Evolutionary conservation across 176 grass and related monocot species (phyloP).

Genomic region (Chrysopogon serrulatus): DNA sequence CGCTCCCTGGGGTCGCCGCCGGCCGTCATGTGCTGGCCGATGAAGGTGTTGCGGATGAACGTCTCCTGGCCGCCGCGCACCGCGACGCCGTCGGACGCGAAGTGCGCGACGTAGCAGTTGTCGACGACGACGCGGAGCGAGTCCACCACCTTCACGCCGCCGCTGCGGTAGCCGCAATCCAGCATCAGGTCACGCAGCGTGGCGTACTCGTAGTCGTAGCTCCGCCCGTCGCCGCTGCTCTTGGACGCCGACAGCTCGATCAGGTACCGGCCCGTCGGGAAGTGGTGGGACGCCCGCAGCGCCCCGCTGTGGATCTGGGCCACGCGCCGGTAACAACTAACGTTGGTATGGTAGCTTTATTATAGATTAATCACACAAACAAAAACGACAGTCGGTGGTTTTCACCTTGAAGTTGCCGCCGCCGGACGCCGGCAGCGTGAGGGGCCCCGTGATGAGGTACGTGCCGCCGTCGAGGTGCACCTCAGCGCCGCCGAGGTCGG

Average conservation of each 20-base stretch:
- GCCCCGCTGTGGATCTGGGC: slow-evolving; percentile 66
- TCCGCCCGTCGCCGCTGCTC: background rate
- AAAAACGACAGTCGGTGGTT: too few relatives aligned
- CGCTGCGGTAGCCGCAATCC: slow-evolving; percentile 60
- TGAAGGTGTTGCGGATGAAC: slow-evolving; percentile 50
- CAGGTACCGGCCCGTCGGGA: slow-evolving; percentile 58
- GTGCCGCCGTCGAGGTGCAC: slow-evolving; percentile 78
- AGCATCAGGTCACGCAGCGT: slow-evolving; percentile 68
- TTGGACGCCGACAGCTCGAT: slow-evolving; percentile 50
- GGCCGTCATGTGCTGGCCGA: slow-evolving; percentile 71
- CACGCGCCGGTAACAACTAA: too few relatives aligned
- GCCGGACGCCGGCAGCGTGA: slow-evolving; percentile 54
- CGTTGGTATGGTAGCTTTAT: too few relatives aligned
- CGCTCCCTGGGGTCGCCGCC: slow-evolving; percentile 50
- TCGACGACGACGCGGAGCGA: slow-evolving; percentile 60
- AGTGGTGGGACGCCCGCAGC: slow-evolving; percentile 48
- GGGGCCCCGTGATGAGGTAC: slow-evolving; percentile 61
- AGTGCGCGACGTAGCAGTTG: slow-evolving; percentile 60
- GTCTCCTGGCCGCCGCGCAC: slow-evolving; percentile 71
- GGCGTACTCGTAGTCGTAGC: slow-evolving; percentile 58
- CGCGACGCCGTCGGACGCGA: slow-evolving; percentile 47
- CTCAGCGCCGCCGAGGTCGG: slow-evolving; percentile 76
- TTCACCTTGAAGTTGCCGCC: slow-evolving; percentile 86
- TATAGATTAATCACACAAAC: too few relatives aligned
- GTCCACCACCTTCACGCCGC: slow-evolving; percentile 54